Conservation (phyloP, 495 filamentous ascomycete species). For the Aspergillus campestris region DNA sequence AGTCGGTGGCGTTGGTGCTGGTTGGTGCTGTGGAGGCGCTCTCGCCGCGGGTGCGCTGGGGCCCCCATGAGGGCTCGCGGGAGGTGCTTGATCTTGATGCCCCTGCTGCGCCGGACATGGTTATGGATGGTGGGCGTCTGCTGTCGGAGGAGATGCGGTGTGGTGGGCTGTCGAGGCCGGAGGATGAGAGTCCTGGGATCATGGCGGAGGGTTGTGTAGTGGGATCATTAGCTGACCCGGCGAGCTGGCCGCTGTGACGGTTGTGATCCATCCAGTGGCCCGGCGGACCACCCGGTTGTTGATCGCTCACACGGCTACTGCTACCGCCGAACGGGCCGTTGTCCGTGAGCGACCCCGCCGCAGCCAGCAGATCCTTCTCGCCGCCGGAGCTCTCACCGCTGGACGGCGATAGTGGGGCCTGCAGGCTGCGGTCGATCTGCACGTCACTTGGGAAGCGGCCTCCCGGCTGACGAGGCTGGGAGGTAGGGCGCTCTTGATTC, state of each 20-base stretch:
- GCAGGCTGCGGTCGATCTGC: slow-evolving; percentile 70
- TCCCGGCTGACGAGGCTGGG: slow-evolving; percentile 61
- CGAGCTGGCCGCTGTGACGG: slow-evolving; percentile 17
- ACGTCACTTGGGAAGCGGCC: slow-evolving; percentile 86
- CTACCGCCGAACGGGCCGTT: slow-evolving; percentile 4
- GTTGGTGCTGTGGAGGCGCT: slow-evolving; percentile 34
- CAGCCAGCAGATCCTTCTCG: slow-evolving; percentile 52
- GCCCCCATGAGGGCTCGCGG: slow-evolving; percentile 18
- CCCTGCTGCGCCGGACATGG: no score
- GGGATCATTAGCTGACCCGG: slow-evolving; percentile 3
- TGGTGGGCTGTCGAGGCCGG: no score
- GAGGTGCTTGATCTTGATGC: slow-evolving; percentile 9
- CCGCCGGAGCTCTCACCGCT: slow-evolving; percentile 62
- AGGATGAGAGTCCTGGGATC: no score
- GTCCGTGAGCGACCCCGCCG: slow-evolving; percentile 28
- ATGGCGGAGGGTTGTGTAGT: no score
- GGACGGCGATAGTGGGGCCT: slow-evolving; percentile 65
- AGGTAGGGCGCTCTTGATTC: slow-evolving; percentile 36
- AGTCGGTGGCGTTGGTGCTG: slow-evolving; percentile 28
- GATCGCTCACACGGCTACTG: no score
- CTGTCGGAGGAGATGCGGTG: no score
- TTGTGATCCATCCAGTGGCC: slow-evolving; percentile 34
- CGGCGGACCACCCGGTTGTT: slow-evolving; percentile 9
- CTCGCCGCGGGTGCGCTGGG: slow-evolving; percentile 24
- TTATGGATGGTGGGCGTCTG: no score